A percentile compares a stretch with the other conserved stretches of the same genome.
Conservation (phyloP, 352 stramenopile genomes). For the Globisporangium echinulatum region DNA sequence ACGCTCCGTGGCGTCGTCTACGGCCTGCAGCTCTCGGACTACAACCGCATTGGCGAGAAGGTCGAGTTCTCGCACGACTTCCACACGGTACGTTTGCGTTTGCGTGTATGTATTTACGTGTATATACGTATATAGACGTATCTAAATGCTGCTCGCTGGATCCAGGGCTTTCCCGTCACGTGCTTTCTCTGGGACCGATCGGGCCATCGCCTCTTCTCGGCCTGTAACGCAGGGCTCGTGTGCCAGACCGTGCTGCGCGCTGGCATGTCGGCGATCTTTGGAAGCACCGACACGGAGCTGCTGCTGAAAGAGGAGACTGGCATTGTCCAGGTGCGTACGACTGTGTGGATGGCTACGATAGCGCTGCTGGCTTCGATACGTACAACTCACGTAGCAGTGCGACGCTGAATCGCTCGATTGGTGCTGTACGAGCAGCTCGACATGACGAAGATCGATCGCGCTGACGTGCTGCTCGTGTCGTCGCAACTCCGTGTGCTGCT, state of each 20-base stretch:
- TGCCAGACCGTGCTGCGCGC: conserved; percentile 71
- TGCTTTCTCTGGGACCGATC: conserved; percentile 78
- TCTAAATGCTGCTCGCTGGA: no score
- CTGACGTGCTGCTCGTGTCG: conserved; percentile 77
- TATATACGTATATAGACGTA: no score
- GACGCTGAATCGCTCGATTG: no score
- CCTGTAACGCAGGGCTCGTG: conserved; percentile 72
- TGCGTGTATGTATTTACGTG: no score
- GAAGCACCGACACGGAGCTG: conserved; percentile 73
- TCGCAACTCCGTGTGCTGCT: conserved; percentile 77
- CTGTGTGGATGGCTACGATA: background rate
- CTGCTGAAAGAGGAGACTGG: conserved; percentile 83
- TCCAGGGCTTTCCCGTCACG: conserved; percentile 64
- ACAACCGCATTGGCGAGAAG: conserved; percentile 85
- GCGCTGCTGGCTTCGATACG: no score
- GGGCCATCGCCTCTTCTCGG: conserved; percentile 69
- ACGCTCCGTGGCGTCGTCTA: conserved; percentile 78
- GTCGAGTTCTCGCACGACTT: conserved; percentile 87
- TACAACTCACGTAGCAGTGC: no score
- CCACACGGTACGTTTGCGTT: conserved; percentile 31
- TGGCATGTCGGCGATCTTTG: conserved; percentile 81
- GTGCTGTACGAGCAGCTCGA: conserved; percentile 39
- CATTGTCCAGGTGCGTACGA: conserved; percentile 61
- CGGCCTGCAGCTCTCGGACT: conserved; percentile 71
- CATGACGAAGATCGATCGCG: conserved; percentile 36